Evolutionary conservation across 306 rosid species (phyloP).

Genomic region (Mimosa bimucronata): DNA sequence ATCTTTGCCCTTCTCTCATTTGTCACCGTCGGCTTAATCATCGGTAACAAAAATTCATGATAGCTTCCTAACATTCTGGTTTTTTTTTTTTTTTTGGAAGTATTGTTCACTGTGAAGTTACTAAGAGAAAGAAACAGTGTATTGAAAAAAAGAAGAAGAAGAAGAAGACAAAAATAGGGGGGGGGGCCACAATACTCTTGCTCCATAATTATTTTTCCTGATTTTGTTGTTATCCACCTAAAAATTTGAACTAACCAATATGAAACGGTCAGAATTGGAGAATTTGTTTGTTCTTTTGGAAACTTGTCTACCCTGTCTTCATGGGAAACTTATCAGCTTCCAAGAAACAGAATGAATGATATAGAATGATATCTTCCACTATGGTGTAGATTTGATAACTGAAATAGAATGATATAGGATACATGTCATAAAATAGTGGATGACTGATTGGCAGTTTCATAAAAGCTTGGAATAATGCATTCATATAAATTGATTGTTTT

Average conservation of each 20-base stretch:
- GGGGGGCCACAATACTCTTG: not conserved
- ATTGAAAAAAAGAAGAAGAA: not conserved
- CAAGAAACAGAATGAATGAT: not conserved
- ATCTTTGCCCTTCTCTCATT: constrained; percentile 80
- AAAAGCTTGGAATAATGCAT: not conserved
- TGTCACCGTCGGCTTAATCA: constrained; percentile 83
- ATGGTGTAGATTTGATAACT: not conserved
- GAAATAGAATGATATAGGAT: not conserved
- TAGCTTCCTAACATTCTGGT: not conserved
- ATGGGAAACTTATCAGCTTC: not conserved
- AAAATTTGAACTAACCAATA: not conserved
- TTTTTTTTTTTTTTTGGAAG: too few species aligned
- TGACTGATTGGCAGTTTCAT: not conserved
- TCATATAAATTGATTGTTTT: constrained; percentile 8
- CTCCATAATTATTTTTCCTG: not conserved
- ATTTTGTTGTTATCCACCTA: not conserved
- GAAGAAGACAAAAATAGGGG: not conserved
- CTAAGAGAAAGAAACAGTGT: not conserved
- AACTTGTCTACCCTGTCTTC: not conserved
- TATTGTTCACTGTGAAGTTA: not conserved
- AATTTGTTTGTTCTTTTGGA: not conserved
- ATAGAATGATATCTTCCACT: constrained; percentile 1
- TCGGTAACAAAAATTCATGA: too few species aligned
- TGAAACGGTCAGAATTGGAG: not conserved
- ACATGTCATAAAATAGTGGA: not conserved